Conservation (phyloP, 371 early-diverging fungal genomes). For the Vairimorpha ceranae region DNA sequence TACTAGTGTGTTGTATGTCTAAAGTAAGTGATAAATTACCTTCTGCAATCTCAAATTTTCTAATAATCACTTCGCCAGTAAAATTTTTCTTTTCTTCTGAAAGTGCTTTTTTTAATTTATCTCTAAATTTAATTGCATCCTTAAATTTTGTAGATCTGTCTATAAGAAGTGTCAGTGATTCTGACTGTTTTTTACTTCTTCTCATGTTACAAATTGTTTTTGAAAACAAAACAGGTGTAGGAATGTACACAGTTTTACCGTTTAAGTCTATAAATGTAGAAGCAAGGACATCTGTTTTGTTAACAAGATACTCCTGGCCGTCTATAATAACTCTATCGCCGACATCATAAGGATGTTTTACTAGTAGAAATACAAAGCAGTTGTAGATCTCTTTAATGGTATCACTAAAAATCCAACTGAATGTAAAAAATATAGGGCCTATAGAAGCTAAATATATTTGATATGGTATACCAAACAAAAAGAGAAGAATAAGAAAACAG, state of each 20-base stretch:
- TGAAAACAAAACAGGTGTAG: conserved; percentile 55
- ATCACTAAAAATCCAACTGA: conserved; percentile 63
- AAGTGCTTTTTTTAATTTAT: conserved; percentile 29
- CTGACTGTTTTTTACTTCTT: conserved; percentile 56
- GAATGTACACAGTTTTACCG: conserved; percentile 56
- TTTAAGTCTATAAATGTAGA: conserved; percentile 55
- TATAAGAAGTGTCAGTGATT: conserved; percentile 43
- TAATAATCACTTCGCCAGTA: conserved; percentile 49
- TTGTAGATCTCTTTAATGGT: conserved; percentile 62
- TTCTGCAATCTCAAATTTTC: conserved; percentile 35
- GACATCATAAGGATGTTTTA: conserved; percentile 60
- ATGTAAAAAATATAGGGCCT: conserved; percentile 59
- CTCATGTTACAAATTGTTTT: conserved; percentile 59
- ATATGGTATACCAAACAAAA: conserved; percentile 58
- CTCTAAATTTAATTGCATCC: conserved; percentile 43
- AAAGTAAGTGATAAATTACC: conserved; percentile 37
- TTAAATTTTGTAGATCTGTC: conserved; percentile 37
- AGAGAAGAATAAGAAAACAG: conserved; percentile 46
- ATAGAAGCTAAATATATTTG: conserved; percentile 55
- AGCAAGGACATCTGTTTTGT: conserved; percentile 57
- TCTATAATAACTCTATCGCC: conserved; percentile 61
- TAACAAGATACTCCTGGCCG: conserved; percentile 50
- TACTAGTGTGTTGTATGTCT: conserved; percentile 56
- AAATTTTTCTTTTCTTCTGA: conserved; percentile 38
- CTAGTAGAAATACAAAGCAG: conserved; percentile 62